Percentiles rank a stretch among this genome's conserved stretches.
These are phyloP conservation scores for Paecilomyces formosus DNA, from an alignment of 2,329 filamentous ascomycete genomes.

Conservation along the genomic window DNA sequence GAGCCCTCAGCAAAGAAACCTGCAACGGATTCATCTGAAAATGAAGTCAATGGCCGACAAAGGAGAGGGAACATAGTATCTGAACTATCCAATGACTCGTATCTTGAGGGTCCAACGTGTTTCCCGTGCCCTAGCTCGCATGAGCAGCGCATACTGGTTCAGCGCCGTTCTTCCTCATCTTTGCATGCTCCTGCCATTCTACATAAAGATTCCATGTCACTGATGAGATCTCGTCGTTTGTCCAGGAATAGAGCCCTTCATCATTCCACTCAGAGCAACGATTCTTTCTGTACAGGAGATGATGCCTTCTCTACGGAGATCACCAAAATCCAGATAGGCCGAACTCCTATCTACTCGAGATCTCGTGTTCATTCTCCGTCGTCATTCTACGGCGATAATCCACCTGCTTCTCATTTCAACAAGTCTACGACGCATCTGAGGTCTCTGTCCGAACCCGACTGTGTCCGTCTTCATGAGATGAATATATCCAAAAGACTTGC, in stretches of 20 bases:
- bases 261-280: neutral
- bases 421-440: neutral
- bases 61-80: neutral
- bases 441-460: slow-evolving; percentile 10
- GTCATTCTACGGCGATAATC: neutral
- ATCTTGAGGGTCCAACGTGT: neutral
- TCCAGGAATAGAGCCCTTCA: neutral
- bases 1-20: neutral
- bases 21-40: neutral
- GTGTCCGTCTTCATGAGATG: slow-evolving; percentile 20
- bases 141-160: neutral
- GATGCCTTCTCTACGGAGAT: neutral
- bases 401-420: neutral
- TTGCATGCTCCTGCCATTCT: neutral
- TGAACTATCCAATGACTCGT: neutral
- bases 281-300: neutral
- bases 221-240: neutral
- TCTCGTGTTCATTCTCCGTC: neutral
- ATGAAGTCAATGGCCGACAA: neutral
- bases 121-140: neutral
- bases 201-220: neutral
- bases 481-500: slow-evolving; percentile 20
- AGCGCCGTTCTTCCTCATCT: neutral
- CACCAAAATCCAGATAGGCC: neutral
- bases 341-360: neutral